Conservation (phyloP, 2,329 filamentous ascomycete species). For the Beauveria asiatica region DNA sequence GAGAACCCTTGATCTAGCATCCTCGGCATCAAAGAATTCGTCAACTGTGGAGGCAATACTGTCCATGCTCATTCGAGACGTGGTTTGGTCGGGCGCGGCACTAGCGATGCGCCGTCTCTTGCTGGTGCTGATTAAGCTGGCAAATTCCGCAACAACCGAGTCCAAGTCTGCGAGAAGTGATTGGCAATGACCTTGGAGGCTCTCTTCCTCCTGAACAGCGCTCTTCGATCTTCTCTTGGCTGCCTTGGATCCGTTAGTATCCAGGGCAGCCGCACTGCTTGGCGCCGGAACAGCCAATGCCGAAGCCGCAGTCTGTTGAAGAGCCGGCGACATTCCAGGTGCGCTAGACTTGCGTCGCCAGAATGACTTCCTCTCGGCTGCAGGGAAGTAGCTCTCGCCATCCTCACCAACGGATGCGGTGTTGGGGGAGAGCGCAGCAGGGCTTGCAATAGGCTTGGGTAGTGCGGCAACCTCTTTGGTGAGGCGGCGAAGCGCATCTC, state of each 20-base stretch:
- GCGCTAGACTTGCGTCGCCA: constrained; percentile 83
- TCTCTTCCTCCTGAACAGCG: constrained; percentile 46
- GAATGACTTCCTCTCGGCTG: constrained; percentile 61
- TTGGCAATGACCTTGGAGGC: constrained; percentile 73
- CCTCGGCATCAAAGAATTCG: constrained; percentile 90
- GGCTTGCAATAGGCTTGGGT: constrained; percentile 20
- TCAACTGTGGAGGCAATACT: constrained; percentile 62
- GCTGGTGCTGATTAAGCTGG: constrained; percentile 64
- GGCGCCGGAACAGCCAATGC: constrained; percentile 36
- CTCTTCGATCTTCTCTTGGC: constrained; percentile 29
- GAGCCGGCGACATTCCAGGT: constrained; percentile 31
- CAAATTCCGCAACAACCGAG: constrained; percentile 73
- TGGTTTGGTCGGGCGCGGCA: constrained; percentile 38
- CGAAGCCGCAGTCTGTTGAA: constrained; percentile 31
- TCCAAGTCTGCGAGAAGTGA: constrained; percentile 80
- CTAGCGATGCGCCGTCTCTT: constrained; percentile 62
- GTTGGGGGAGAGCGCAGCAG: constrained; percentile 32
- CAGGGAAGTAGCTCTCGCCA: constrained; percentile 46
- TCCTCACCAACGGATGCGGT: constrained; percentile 41
- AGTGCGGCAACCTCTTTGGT: constrained; percentile 71
- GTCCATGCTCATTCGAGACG: constrained; percentile 61
- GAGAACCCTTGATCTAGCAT: constrained; percentile 57
- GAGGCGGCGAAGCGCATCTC: constrained; percentile 79
- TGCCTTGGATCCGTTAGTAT: constrained; percentile 24
- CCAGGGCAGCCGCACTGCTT: constrained; percentile 23